Conservation (phyloP, 352 stramenopile genomes). For the Blastocystis sp. region DNA sequence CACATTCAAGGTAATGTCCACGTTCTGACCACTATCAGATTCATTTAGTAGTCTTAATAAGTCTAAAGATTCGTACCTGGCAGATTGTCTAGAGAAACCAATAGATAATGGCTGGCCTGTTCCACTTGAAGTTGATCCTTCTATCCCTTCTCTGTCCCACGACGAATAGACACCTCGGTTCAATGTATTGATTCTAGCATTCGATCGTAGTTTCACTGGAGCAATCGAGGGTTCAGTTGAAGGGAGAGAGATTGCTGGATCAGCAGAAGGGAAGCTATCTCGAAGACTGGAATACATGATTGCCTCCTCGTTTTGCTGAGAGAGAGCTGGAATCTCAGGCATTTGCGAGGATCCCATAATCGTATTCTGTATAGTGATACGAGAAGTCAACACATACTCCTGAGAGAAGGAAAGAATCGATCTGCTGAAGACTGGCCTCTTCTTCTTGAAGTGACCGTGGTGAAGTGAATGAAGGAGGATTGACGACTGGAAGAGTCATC, state of each 20-base stretch:
- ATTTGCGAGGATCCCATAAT: constrained; percentile 9
- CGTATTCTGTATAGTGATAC: neutral
- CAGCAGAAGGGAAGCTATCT: neutral
- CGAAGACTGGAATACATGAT: neutral
- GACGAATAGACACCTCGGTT: constrained; percentile 40
- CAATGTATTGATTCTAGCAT: neutral
- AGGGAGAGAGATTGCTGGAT: neutral
- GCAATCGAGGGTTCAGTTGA: neutral
- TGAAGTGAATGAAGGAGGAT: too few relatives aligned
- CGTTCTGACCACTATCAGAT: neutral
- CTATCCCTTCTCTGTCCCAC: neutral
- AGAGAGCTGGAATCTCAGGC: neutral
- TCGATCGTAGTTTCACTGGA: neutral
- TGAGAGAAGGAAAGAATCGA: constrained; percentile 32
- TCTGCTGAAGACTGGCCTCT: constrained; percentile 34
- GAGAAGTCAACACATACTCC: neutral
- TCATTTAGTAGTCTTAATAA: constrained; percentile 12
- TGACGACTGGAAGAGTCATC: too few relatives aligned
- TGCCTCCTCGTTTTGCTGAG: neutral
- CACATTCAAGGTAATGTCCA: neutral
- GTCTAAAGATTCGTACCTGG: constrained; percentile 28
- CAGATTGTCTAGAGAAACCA: neutral
- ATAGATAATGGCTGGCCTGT: too few relatives aligned
- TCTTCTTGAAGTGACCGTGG: neutral
- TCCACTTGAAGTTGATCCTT: neutral